A percentile compares a stretch with the other conserved stretches of the same genome.
Conservation (phyloP, 176 grass and related monocot genomes). For the Calamus simplicifolius region DNA sequence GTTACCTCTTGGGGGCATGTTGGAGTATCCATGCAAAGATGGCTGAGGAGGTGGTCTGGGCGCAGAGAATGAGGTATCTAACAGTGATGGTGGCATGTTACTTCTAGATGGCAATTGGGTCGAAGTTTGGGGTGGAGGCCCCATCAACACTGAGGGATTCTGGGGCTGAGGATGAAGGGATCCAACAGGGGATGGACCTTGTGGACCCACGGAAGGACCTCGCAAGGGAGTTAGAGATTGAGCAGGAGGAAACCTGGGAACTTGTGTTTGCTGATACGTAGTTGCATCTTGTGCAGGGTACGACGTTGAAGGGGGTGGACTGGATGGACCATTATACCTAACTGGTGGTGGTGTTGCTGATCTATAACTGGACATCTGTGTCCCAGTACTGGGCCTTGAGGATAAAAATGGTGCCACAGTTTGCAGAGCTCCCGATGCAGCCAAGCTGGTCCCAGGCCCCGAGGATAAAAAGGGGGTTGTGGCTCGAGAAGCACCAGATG, state of each 20-base stretch:
- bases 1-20: constrained; percentile 6
- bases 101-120: constrained; percentile 23
- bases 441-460: background rate
- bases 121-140: constrained; percentile 4
- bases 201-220: constrained; percentile 4
- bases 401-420: too few relatives aligned
- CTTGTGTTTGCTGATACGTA: constrained; percentile 9
- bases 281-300: background rate
- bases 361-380: constrained; percentile 25
- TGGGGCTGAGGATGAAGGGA: constrained; percentile 14
- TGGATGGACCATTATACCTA: constrained; percentile 12
- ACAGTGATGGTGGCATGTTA: constrained; percentile 10
- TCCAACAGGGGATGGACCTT: background rate
- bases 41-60: constrained; percentile 27
- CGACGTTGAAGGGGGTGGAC: constrained; percentile 2
- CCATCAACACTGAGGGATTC: constrained; percentile 21
- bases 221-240: constrained; percentile 9
- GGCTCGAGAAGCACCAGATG: constrained; percentile 10
- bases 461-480: background rate
- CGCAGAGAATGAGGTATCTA: background rate
- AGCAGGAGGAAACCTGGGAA: constrained; percentile 2
- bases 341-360: background rate
- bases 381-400: constrained; percentile 1
- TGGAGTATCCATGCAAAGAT: constrained; percentile 31
- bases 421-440: too few relatives aligned